Conservation (phyloP, 331 rosid genomes). For the Acacia pycnantha region DNA sequence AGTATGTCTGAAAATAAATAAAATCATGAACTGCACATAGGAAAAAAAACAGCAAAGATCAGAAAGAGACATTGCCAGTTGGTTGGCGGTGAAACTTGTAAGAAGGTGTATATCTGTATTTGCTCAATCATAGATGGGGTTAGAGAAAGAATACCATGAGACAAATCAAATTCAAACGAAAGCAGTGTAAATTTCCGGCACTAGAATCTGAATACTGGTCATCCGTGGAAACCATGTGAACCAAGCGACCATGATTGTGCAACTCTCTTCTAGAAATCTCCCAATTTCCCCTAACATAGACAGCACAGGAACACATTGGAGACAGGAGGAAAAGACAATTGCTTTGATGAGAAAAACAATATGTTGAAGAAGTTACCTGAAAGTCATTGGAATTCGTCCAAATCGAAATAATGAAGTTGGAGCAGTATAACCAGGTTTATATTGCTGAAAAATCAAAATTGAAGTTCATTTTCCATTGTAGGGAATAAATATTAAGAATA, state of each 20-base stretch:
- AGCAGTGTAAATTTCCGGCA: conserved; percentile 54
- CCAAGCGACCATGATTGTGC: conserved; percentile 56
- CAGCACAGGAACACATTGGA: conserved; percentile 28
- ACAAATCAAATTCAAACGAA: conserved; percentile 52
- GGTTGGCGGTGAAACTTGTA: background rate
- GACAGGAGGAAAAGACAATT: background rate
- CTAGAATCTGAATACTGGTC: conserved; percentile 65
- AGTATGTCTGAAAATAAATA: conserved; percentile 70
- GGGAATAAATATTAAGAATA: background rate
- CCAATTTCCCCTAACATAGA: conserved; percentile 84
- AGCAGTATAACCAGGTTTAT: conserved; percentile 86
- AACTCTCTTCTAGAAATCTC: conserved; percentile 78
- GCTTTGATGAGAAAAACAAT: background rate
- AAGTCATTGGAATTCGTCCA: conserved; percentile 90
- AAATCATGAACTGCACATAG: conserved; percentile 74
- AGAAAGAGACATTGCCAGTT: background rate
- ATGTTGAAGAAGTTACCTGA: conserved; percentile 56
- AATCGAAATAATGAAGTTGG: conserved; percentile 84
- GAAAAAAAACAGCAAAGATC: conserved; percentile 10
- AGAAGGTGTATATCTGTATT: background rate
- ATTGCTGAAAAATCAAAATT: conserved; percentile 56
- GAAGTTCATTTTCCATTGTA: background rate
- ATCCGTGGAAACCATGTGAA: conserved; percentile 83
- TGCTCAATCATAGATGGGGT: conserved; percentile 1
- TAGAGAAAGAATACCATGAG: conserved; percentile 48